Conservation (phyloP, 495 filamentous ascomycete genomes). For the Chaetomidium leptoderma region DNA sequence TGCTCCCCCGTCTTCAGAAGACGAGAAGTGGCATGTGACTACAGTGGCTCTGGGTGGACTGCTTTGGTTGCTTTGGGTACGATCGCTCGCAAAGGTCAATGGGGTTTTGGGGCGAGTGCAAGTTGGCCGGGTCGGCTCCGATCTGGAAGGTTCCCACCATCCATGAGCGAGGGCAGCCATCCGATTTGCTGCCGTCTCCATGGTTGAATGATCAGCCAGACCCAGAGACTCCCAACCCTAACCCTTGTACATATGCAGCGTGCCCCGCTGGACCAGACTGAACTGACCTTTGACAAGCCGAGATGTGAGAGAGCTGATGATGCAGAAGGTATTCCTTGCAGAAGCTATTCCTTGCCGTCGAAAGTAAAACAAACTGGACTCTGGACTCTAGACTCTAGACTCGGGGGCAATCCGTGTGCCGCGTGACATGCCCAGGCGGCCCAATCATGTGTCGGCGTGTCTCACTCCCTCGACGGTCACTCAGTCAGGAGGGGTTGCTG, state of each 20-base stretch:
- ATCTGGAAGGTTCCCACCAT: not conserved
- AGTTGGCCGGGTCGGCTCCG: not conserved
- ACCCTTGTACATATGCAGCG: too few relatives aligned
- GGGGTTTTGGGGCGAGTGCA: not conserved
- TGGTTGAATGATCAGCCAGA: too few relatives aligned
- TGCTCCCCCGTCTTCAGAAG: not conserved
- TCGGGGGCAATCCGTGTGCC: not conserved
- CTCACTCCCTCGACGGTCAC: constrained; percentile 13
- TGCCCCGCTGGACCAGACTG: too few relatives aligned
- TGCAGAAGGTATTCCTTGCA: too few relatives aligned
- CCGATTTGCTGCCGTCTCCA: constrained; percentile 13
- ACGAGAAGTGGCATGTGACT: not conserved
- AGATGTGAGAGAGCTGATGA: too few relatives aligned
- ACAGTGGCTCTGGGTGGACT: not conserved
- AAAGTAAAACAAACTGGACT: too few relatives aligned
- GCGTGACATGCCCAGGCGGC: constrained; percentile 15
- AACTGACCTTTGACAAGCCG: too few relatives aligned
- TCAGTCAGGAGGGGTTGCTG: constrained; percentile 4
- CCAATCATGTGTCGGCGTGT: constrained; percentile 28
- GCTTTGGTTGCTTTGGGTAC: not conserved
- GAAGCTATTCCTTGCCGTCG: too few relatives aligned
- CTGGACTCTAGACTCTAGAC: too few relatives aligned
- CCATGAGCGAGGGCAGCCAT: constrained; percentile 3
- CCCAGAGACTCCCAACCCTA: not conserved
- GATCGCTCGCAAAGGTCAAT: not conserved